Conservation (phyloP, 345 rosid species). For the Melastoma malabathricum region DNA sequence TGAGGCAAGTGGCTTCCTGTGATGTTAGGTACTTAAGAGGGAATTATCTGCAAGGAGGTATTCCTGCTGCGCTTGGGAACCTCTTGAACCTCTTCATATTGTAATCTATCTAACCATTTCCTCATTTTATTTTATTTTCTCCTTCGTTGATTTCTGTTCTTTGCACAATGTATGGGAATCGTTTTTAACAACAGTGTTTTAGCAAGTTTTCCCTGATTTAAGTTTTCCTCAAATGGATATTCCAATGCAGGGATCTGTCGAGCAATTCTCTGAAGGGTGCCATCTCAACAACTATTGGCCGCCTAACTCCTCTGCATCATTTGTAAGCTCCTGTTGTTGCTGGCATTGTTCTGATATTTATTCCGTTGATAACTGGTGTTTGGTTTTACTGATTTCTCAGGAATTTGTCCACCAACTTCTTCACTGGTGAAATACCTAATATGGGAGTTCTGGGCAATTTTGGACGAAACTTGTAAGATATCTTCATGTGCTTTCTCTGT, state of each 20-base stretch:
- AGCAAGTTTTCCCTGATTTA: neutral
- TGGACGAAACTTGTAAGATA: conserved; percentile 59
- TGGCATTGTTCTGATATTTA: neutral
- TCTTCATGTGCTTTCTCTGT: neutral
- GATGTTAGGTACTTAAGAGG: conserved; percentile 66
- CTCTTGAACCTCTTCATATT: conserved; percentile 61
- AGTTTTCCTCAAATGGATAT: neutral
- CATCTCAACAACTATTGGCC: conserved; percentile 76
- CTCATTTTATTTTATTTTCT: neutral
- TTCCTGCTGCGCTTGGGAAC: conserved; percentile 72
- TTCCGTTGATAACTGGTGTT: conserved; percentile 3
- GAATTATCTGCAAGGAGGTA: conserved; percentile 85
- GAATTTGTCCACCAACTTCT: conserved; percentile 79
- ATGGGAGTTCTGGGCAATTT: conserved; percentile 71
- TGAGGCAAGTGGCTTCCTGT: conserved; percentile 1
- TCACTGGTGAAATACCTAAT: conserved; percentile 92
- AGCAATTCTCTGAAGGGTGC: conserved; percentile 83
- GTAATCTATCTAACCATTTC: conserved; percentile 24
- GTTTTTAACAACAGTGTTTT: neutral
- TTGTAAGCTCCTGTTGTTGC: conserved; percentile 35
- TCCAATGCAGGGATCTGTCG: conserved; percentile 63
- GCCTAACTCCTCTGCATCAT: conserved; percentile 41
- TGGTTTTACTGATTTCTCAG: conserved; percentile 21
- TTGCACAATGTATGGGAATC: neutral
- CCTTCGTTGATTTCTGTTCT: neutral